phyloP scores from a whole-genome alignment of 2,329 filamentous ascomycete species.

The Teratosphaeria viscida region DNA sequence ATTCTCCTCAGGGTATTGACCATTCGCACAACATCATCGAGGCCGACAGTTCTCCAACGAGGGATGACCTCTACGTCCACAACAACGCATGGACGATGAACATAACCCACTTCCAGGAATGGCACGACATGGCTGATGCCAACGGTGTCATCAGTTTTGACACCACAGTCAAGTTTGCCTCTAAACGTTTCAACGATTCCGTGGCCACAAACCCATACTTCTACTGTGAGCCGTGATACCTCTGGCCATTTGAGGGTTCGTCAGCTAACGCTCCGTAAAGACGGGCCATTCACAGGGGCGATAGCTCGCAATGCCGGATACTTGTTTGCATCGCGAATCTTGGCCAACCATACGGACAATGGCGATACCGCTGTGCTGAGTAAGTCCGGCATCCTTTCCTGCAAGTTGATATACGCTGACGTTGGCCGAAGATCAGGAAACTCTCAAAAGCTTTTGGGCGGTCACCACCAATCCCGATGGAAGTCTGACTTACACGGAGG shows the following conservation, averaged over 20 bases:
- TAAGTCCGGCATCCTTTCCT: constrained; percentile 9
- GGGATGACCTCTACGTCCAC: constrained; percentile 40
- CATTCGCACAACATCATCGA: constrained; percentile 46
- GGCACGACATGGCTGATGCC: constrained; percentile 24
- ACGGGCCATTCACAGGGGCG: constrained; percentile 16
- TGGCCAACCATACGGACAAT: constrained; percentile 22
- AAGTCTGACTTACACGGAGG: constrained; percentile 6
- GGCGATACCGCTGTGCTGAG: constrained; percentile 20
- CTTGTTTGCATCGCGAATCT: constrained; percentile 8
- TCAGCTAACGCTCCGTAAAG: not conserved
- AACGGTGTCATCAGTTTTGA: constrained; percentile 14
- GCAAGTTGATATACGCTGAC: not conserved
- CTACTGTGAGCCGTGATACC: constrained; percentile 4
- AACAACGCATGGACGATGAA: constrained; percentile 41
- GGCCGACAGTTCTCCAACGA: constrained; percentile 41
- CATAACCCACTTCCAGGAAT: constrained; percentile 39
- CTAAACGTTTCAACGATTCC: constrained; percentile 13
- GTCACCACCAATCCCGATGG: constrained; percentile 20
- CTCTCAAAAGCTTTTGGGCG: constrained; percentile 24
- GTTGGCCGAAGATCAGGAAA: constrained; percentile 7
- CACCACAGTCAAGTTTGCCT: constrained; percentile 15
- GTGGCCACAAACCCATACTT: constrained; percentile 16
- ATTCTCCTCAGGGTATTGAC: constrained; percentile 25
- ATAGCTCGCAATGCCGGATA: constrained; percentile 12
- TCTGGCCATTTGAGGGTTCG: not conserved